Base-by-base conservation (phyloP, 495 filamentous ascomycete genomes). In the Podospora australis region DNA sequence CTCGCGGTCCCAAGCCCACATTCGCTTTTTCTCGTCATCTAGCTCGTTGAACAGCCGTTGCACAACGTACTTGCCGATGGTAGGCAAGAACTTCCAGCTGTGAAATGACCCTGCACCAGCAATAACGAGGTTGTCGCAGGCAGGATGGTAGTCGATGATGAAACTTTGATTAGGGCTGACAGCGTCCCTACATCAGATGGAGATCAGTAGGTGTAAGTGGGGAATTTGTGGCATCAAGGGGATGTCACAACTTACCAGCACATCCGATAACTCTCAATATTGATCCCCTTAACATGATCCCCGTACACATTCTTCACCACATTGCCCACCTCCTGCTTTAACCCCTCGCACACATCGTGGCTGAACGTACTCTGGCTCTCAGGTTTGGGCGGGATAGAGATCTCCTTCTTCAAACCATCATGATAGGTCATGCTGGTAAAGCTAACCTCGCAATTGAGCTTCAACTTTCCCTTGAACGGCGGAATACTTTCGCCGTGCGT, bases 11-110 rank as follows among this genome's bases (percentile, higher is more conserved):
- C 78, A 83, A 5, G 71, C 74, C 79, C 79, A 83, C 22, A 66
- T 67, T 48, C 63, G 52, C 25, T 42, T 56, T 38, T 74, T 46
- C 13, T 72, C 71, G 1, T 64, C 58, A 17, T 65, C 65, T 2
- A 80, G 55, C 7, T 67, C 59, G 3, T 69, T 74, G 16, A 75
- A 64, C 7, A 83, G 58, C 77, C 81, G 73, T 36, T 75, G 58
- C 1, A 73, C 67, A 24, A 83, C 73, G 53, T 82, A 80, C 21
- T 75, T 68, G 13, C 80, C 80, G 32, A 83, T 65, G 10, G 75
- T 72, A 0, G 80, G 78, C 46, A 82, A 66, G 64, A 83, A 82
- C 57, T 83, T 83, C 64, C 67, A 83, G 6, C 70, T 66, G 42
- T 77, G 72, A 49, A 74, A 75, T 17, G 70, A 72, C 6, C 73